Evolutionary conservation across 1,284 basidiomycete genomes (phyloP).

Genomic region (Ustilago loliicola): DNA sequence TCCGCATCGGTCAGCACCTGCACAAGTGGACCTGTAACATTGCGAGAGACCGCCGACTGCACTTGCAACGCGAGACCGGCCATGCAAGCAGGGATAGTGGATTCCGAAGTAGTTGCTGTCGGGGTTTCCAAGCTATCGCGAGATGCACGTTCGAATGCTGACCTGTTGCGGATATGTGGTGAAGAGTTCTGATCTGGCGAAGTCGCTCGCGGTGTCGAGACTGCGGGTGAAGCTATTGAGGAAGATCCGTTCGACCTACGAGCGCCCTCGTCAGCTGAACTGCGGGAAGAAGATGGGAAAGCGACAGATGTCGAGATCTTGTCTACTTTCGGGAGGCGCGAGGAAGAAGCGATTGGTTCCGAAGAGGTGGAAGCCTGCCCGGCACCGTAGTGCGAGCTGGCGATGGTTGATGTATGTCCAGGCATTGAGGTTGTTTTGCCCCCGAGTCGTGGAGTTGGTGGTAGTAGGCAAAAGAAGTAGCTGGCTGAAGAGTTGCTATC

Average conservation of each 20-base stretch:
- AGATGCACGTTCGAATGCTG: conserved; percentile 9
- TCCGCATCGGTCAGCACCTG: conserved; percentile 44
- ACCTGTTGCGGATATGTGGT: conserved; percentile 10
- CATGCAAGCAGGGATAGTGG: conserved; percentile 33
- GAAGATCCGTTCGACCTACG: conserved; percentile 26
- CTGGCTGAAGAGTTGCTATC: neutral
- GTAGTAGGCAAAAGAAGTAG: neutral
- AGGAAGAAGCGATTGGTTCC: conserved; percentile 9
- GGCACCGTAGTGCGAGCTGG: conserved; percentile 1
- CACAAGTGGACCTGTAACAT: conserved; percentile 47
- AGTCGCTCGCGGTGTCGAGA: conserved; percentile 39
- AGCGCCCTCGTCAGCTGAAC: conserved; percentile 17
- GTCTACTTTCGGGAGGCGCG: conserved; percentile 17
- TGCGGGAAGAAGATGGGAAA: conserved; percentile 30
- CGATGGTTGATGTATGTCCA: neutral
- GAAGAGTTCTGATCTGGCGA: conserved; percentile 25
- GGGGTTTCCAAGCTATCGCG: conserved; percentile 21
- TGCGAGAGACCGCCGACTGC: conserved; percentile 45
- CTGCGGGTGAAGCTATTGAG: conserved; percentile 34
- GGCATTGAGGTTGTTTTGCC: neutral
- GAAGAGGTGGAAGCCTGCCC: conserved; percentile 3
- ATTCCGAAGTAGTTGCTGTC: conserved; percentile 10
- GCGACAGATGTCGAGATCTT: conserved; percentile 26
- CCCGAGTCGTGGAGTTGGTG: neutral
- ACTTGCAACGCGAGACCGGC: conserved; percentile 42